These are phyloP conservation scores for Acer negundo DNA, from an alignment of 345 rosid genomes.

Conservation along the genomic window DNA sequence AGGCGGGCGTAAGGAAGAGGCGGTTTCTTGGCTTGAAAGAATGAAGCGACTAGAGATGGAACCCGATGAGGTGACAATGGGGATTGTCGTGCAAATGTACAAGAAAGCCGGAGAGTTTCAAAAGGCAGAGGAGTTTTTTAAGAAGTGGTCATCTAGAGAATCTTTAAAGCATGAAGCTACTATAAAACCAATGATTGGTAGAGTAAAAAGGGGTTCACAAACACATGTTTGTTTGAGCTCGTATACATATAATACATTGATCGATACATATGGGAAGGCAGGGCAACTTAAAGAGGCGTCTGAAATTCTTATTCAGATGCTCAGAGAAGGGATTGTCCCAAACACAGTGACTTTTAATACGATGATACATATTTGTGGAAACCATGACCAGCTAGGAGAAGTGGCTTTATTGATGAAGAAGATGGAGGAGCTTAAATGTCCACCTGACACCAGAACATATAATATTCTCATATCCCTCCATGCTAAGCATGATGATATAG, in stretches of 20 bases:
- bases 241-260: conserved; percentile 75
- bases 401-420: conserved; percentile 61
- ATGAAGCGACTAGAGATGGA: conserved; percentile 73
- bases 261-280: conserved; percentile 83
- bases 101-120: conserved; percentile 79
- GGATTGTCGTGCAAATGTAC: conserved; percentile 79
- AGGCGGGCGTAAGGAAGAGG: conserved; percentile 65
- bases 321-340: conserved; percentile 67
- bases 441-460: conserved; percentile 83
- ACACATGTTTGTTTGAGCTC: conserved; percentile 53
- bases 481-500: conserved; percentile 63
- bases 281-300: conserved; percentile 77
- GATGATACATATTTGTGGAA: conserved; percentile 84
- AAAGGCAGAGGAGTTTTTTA: conserved; percentile 78
- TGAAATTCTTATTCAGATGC: conserved; percentile 63
- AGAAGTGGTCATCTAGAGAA: conserved; percentile 63
- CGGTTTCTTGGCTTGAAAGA: conserved; percentile 73
- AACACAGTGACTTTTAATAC: conserved; percentile 88
- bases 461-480: conserved; percentile 82
- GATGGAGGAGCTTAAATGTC: conserved; percentile 73
- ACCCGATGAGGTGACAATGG: conserved; percentile 87
- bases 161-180: conserved; percentile 30
- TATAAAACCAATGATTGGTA: conserved; percentile 15
- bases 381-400: conserved; percentile 62
- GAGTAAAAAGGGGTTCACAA: conserved; percentile 17